phyloP scores from a whole-genome alignment of 2,329 filamentous ascomycete species.

The Fusarium globosum region DNA sequence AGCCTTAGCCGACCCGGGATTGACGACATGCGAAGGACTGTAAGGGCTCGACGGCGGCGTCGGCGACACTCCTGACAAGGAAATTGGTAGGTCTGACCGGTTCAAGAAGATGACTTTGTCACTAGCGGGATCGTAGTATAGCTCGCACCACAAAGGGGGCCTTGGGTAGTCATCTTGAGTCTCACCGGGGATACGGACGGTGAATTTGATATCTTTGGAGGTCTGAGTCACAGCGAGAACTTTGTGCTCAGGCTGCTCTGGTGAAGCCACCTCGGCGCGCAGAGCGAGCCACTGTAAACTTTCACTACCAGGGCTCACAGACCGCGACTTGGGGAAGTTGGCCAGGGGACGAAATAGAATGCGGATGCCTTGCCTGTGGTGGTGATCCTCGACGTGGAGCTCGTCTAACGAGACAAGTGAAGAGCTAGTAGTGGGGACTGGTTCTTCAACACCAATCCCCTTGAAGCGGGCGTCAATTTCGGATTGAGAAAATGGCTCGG shows the following conservation, averaged over 20 bases:
- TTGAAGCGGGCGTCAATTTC: constrained; percentile 64
- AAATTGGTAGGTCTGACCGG: constrained; percentile 65
- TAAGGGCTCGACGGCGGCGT: constrained; percentile 52
- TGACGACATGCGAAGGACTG: constrained; percentile 57
- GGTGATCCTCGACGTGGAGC: constrained; percentile 62
- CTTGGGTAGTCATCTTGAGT: constrained; percentile 55
- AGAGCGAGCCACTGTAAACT: constrained; percentile 68
- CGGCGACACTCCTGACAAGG: constrained; percentile 59
- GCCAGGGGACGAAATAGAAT: constrained; percentile 67
- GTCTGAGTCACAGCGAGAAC: constrained; percentile 71
- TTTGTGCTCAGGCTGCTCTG: constrained; percentile 65
- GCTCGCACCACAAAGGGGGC: constrained; percentile 67
- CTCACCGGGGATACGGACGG: constrained; percentile 65
- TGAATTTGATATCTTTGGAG: constrained; percentile 69
- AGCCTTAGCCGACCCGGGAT: constrained; percentile 58
- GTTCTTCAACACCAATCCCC: constrained; percentile 58
- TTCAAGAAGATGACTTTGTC: constrained; percentile 69
- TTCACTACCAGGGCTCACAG: constrained; percentile 66
- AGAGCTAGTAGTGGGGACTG: constrained; percentile 51
- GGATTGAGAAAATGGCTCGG: constrained; percentile 67
- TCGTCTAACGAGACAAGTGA: constrained; percentile 65
- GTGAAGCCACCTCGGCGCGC: constrained; percentile 63
- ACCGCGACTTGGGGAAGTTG: constrained; percentile 61
- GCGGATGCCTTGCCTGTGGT: constrained; percentile 66
- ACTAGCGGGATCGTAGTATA: constrained; percentile 69